Percentiles rank a stretch among this genome's conserved stretches.
Conservation (phyloP, 73 alveolate species). For the Paramecium sexaurelia region DNA sequence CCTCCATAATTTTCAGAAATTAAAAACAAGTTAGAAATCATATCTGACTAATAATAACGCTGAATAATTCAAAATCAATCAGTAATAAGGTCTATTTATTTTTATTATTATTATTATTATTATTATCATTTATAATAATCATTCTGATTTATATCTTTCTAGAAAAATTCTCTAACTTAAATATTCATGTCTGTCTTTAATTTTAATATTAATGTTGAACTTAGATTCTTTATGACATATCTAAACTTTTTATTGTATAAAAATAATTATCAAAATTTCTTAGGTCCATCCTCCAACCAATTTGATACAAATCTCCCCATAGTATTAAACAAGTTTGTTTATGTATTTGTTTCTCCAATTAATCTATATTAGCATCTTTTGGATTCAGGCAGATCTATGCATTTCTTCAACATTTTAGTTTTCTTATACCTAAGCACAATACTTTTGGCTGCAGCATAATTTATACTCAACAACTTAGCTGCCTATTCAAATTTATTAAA, state of each 20-base stretch:
- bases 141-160: not conserved
- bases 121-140: not conserved
- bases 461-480: not conserved
- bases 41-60: not conserved
- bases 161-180: not conserved
- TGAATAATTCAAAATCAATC: not conserved
- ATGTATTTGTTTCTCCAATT: not conserved
- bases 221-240: too few relatives aligned
- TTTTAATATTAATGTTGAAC: too few relatives aligned
- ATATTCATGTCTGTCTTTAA: too few relatives aligned
- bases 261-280: not conserved
- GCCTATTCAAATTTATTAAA: not conserved
- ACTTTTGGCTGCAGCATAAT: not conserved
- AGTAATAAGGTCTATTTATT: not conserved
- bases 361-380: not conserved
- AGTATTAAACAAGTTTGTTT: not conserved
- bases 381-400: not conserved
- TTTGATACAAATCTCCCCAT: not conserved
- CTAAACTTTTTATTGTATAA: too few relatives aligned
- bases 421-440: not conserved
- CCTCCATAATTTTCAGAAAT: constrained; percentile 11
- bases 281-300: not conserved
- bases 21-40: not conserved
- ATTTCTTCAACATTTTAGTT: not conserved
- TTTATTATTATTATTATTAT: too few relatives aligned